Evolutionary conservation across 2,329 filamentous ascomycete species (phyloP), one percentile per base, ranked within the genome.

Genomic region (Esteya vermicola): DNA sequence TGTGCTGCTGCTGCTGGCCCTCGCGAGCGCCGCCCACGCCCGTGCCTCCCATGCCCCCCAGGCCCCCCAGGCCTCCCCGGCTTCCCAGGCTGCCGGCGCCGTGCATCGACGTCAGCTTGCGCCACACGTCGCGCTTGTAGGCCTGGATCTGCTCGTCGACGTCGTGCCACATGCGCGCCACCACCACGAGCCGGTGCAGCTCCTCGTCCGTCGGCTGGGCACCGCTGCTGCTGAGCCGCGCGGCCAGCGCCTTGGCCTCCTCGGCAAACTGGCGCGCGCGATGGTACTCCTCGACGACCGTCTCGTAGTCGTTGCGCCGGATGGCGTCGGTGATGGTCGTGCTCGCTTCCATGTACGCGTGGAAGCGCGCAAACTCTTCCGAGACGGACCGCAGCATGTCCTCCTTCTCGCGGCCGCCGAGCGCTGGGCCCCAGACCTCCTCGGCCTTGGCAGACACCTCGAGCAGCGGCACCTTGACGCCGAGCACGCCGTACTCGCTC

Each of bases 401-500:
- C 53, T 96, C 91, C 54, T 89, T 86, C 51, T 96, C 88, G 22
- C 85, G 77, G 4, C 91, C 91, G 36, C 86, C 85, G 28, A 98
- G 61, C 1, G 91, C 89, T 3, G 91, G 91, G 0, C 91, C 91
- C 88, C 93, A 98, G 9, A 98, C 83, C 52, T 98, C 91, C 57
- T 96, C 86, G 0, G 89, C 91, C 58, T 95, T 95, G 45, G 86
- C 82, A 1, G 85, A 85, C 10, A 93, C 85, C 51, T 96, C 91
- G 9, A 91, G 68, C 40, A 98, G 65, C 16, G 91, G 89, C 1
- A 70, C 73, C 55, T 93, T 93, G 58, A 98, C 94, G 10, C 85
- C 86, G 53, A 81, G 67, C 8, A 93, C 78, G 38, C 86, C 86
- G 53, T 88, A 93, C 52, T 93, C 86, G 51, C 85, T 93, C 61